Conservation (phyloP, 1,139 yeast species). For the Pichia sp. region DNA sequence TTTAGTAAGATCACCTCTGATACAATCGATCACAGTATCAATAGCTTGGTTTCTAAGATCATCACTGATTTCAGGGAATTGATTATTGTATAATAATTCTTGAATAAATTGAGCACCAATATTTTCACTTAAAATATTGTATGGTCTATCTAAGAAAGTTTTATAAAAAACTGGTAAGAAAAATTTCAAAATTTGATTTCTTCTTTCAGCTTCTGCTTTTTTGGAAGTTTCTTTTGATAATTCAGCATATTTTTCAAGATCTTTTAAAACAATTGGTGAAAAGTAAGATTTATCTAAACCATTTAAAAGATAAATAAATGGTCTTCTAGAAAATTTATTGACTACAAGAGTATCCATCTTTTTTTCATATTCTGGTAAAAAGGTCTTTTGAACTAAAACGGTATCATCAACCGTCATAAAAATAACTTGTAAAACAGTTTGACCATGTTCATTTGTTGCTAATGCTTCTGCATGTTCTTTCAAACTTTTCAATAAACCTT, state of each 20-base stretch:
- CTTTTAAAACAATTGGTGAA: slow-evolving; percentile 60
- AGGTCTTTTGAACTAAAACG: slow-evolving; percentile 69
- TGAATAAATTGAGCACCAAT: slow-evolving; percentile 79
- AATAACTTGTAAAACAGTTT: slow-evolving; percentile 68
- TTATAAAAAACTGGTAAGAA: slow-evolving; percentile 65
- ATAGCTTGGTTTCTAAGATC: slow-evolving; percentile 48
- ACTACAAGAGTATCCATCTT: slow-evolving; percentile 51
- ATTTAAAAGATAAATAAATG: slow-evolving; percentile 71
- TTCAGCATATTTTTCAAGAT: slow-evolving; percentile 54
- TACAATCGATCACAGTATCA: slow-evolving; percentile 49
- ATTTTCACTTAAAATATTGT: slow-evolving; percentile 55
- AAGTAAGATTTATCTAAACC: slow-evolving; percentile 83
- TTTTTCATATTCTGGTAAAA: slow-evolving; percentile 55
- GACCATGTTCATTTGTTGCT: slow-evolving; percentile 82
- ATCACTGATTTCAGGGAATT: slow-evolving; percentile 39
- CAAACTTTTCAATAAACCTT: slow-evolving; percentile 62
- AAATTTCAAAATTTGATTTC: slow-evolving; percentile 57
- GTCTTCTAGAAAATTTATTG: slow-evolving; percentile 83
- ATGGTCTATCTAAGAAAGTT: slow-evolving; percentile 42
- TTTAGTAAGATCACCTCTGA: slow-evolving; percentile 62
- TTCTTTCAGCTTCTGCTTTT: slow-evolving; percentile 75
- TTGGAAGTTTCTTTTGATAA: slow-evolving; percentile 73
- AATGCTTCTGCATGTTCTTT: slow-evolving; percentile 69
- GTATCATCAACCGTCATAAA: slow-evolving; percentile 94
- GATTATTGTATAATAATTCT: slow-evolving; percentile 61